Conservation (phyloP, 228 moss, liverwort and hornwort species). For the Sphagnum magellanicum region DNA sequence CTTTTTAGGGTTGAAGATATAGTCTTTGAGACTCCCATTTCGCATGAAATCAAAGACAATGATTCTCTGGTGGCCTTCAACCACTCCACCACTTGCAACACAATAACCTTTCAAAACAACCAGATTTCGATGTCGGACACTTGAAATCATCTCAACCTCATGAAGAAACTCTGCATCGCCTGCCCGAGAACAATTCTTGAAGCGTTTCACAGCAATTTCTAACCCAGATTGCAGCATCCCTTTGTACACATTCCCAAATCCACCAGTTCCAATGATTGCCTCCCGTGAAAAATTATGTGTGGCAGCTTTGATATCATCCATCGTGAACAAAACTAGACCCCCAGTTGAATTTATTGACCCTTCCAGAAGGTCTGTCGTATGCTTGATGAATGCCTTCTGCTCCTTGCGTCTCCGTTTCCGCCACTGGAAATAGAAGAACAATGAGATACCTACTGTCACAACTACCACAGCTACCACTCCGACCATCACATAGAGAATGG, state of each 20-base stretch:
- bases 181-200: slow-evolving; percentile 67
- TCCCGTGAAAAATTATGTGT: slow-evolving; percentile 57
- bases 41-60: slow-evolving; percentile 70
- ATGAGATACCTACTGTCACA: slow-evolving; percentile 11
- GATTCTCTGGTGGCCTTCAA: slow-evolving; percentile 70
- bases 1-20: slow-evolving; percentile 37
- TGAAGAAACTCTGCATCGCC: slow-evolving; percentile 75
- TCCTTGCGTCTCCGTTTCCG: slow-evolving; percentile 24
- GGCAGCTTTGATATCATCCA: slow-evolving; percentile 66
- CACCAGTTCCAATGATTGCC: slow-evolving; percentile 62
- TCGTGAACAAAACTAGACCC: slow-evolving; percentile 56
- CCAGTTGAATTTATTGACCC: slow-evolving; percentile 43
- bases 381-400: slow-evolving; percentile 52
- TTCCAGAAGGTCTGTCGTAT: slow-evolving; percentile 42
- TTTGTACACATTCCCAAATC: slow-evolving; percentile 70
- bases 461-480: slow-evolving; percentile 27
- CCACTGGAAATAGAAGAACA: slow-evolving; percentile 23
- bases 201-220: slow-evolving; percentile 76
- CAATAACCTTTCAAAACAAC: slow-evolving; percentile 71
- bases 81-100: slow-evolving; percentile 31
- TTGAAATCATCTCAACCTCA: slow-evolving; percentile 73
- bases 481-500: slow-evolving; percentile 22
- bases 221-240: slow-evolving; percentile 50
- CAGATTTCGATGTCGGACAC: slow-evolving; percentile 75
- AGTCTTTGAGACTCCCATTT: slow-evolving; percentile 69